Percentiles rank a stretch among this genome's conserved stretches.
Evolutionary conservation across 441 rosid genomes (phyloP).

Genomic region (Arabidopsis lyrata): DNA sequence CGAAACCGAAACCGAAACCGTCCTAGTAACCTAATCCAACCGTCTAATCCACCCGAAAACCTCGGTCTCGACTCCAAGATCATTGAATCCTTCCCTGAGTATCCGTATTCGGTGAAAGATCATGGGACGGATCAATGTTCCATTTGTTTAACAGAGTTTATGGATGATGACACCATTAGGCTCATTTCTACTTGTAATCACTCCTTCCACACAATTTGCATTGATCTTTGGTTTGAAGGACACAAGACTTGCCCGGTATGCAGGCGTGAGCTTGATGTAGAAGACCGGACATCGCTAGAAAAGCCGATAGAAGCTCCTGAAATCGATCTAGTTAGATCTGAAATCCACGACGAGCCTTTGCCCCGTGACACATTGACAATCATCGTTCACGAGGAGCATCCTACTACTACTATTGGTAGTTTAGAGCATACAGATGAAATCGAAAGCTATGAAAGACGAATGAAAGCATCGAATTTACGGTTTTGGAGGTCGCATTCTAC

Average conservation of each 20-base stretch:
- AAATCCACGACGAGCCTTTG: constrained; percentile 32
- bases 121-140: constrained; percentile 54
- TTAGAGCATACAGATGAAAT: constrained; percentile 45
- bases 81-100: constrained; percentile 67
- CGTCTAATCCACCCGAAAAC: constrained; percentile 18
- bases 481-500: constrained; percentile 74
- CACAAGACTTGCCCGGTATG: constrained; percentile 91
- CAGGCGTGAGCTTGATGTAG: constrained; percentile 65
- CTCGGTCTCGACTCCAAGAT: constrained; percentile 70
- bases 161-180: constrained; percentile 65
- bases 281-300: constrained; percentile 32
- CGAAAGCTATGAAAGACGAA: constrained; percentile 39
- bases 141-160: constrained; percentile 77
- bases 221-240: constrained; percentile 85
- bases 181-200: constrained; percentile 77
- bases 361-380: constrained; percentile 28
- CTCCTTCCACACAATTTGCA: constrained; percentile 80
- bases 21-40: constrained; percentile 40
- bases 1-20: constrained; percentile 54
- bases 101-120: constrained; percentile 61
- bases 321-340: constrained; percentile 17
- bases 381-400: constrained; percentile 43
- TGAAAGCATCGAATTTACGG: constrained; percentile 40
- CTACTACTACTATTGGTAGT: constrained; percentile 37
- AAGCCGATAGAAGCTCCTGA: constrained; percentile 22